Percentiles rank a stretch among this genome's conserved stretches.
Evolutionary conservation across 2,329 filamentous ascomycete species (phyloP).

Genomic region (Trichoderma afroharzianum): DNA sequence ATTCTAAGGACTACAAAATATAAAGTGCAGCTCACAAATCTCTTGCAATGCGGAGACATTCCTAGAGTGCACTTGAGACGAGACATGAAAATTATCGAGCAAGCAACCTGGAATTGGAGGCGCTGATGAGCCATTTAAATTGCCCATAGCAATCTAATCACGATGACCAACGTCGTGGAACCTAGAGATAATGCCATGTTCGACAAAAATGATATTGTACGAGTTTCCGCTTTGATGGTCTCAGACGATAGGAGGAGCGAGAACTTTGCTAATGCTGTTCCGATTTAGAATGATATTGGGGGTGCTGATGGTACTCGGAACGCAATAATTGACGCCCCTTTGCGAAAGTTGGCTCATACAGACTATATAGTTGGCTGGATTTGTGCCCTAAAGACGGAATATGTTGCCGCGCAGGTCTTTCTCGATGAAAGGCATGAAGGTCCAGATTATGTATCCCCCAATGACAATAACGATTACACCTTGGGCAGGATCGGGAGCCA

Average conservation of each 20-base stretch:
- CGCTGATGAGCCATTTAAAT: too few species aligned
- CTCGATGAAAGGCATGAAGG: slow-evolving; percentile 21
- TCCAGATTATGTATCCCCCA: slow-evolving; percentile 25
- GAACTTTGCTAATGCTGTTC: neutral
- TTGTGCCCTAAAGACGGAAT: slow-evolving; percentile 37
- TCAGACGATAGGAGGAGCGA: neutral
- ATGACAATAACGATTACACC: slow-evolving; percentile 21
- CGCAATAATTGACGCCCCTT: neutral
- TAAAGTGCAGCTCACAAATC: too few species aligned
- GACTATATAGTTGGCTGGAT: slow-evolving; percentile 43
- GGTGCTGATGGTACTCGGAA: neutral
- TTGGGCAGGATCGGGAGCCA: slow-evolving; percentile 21
- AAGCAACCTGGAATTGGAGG: too few species aligned
- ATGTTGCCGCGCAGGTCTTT: slow-evolving; percentile 31
- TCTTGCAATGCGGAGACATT: too few species aligned
- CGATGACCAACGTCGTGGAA: neutral
- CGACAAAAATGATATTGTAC: neutral
- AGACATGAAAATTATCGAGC: too few species aligned
- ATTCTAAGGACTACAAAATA: too few species aligned
- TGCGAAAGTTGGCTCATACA: neutral
- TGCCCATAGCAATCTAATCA: too few species aligned
- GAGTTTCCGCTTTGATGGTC: too few species aligned
- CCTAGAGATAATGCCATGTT: neutral
- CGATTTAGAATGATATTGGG: neutral
- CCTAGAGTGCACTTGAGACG: too few species aligned